A percentile compares a stretch with the other conserved stretches of the same genome.
These are phyloP conservation scores for Melastoma malabathricum DNA, from an alignment of 345 rosid species.

Conservation along the genomic window DNA sequence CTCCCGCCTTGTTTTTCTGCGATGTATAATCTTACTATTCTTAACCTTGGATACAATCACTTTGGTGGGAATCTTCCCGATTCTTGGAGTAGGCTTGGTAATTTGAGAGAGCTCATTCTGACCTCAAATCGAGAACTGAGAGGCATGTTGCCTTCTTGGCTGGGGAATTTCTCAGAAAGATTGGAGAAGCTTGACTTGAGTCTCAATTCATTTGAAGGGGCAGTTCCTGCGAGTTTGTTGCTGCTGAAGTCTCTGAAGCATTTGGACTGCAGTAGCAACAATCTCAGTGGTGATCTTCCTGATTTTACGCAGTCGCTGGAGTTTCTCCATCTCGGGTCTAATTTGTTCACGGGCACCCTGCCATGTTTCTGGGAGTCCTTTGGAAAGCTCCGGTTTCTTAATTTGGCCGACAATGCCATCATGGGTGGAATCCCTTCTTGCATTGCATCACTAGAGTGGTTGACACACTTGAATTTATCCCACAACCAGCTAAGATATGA, in stretches of 20 bases:
- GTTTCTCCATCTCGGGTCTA: conserved; percentile 57
- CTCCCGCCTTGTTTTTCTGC: conserved; percentile 58
- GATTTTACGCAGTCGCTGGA: conserved; percentile 56
- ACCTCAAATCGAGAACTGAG: conserved; percentile 43
- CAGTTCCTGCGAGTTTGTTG: conserved; percentile 43
- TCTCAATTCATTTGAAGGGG: conserved; percentile 57
- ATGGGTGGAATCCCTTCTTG: conserved; percentile 89
- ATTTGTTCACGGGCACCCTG: conserved; percentile 60
- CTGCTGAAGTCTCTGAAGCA: conserved; percentile 36
- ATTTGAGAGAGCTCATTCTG: conserved; percentile 44
- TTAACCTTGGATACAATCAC: conserved; percentile 59
- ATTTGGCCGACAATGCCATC: conserved; percentile 52
- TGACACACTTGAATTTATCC: conserved; percentile 59
- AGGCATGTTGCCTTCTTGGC: conserved; percentile 49
- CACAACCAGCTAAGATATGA: conserved; percentile 46
- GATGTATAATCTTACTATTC: conserved; percentile 36
- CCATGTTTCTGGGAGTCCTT: conserved; percentile 66
- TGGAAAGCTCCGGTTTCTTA: conserved; percentile 35
- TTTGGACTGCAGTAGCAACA: conserved; percentile 55
- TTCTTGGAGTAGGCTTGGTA: conserved; percentile 27
- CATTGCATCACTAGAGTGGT: conserved; percentile 39
- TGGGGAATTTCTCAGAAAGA: conserved; percentile 41
- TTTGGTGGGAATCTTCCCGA: conserved; percentile 46
- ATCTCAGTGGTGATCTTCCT: conserved; percentile 36
- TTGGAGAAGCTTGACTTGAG: conserved; percentile 61